These are phyloP conservation scores for Geopyxis carbonaria DNA, from an alignment of 495 filamentous ascomycete species.

Conservation along the genomic window DNA sequence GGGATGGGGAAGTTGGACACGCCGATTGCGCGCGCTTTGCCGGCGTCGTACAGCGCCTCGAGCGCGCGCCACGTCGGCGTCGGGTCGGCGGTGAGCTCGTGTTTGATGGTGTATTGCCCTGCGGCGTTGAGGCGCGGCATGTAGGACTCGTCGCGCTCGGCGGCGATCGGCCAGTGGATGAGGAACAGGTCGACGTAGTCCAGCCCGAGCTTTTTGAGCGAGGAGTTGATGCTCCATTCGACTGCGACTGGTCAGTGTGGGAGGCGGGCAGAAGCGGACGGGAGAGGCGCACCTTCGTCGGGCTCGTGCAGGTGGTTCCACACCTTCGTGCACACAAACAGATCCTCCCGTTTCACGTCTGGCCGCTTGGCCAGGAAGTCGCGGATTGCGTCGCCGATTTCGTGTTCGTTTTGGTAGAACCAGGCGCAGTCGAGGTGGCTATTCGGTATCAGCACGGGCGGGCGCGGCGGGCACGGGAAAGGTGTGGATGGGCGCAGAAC, in stretches of 20 bases:
- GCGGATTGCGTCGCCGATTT: conserved; percentile 52
- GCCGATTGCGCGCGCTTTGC: conserved; percentile 41
- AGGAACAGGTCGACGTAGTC: conserved; percentile 58
- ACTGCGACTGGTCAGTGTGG: conserved; percentile 23
- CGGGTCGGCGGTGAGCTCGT: conserved; percentile 38
- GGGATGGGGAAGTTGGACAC: conserved; percentile 38
- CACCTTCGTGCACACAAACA: conserved; percentile 50
- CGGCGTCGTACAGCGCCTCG: conserved; percentile 39
- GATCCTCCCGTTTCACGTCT: conserved; percentile 40
- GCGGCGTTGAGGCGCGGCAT: conserved; percentile 38
- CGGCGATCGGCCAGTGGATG: conserved; percentile 53
- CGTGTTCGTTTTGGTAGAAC: conserved; percentile 60
- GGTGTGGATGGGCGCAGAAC: not conserved
- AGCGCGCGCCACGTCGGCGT: conserved; percentile 37
- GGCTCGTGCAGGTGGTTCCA: conserved; percentile 48
- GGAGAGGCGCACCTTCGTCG: conserved; percentile 27
- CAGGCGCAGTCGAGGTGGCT: conserved; percentile 61
- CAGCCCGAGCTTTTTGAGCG: conserved; percentile 41
- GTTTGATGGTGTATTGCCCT: conserved; percentile 36
- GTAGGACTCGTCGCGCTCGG: conserved; percentile 35
- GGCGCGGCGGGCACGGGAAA: not conserved
- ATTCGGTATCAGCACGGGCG: conserved; percentile 14
- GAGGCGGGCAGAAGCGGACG: not conserved
- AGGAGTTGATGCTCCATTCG: conserved; percentile 47
- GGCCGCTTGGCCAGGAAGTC: conserved; percentile 47